Evolutionary conservation across 1,139 yeast species (phyloP), one percentile per base, ranked within the genome.

Genomic region (Candida tropicalis): DNA sequence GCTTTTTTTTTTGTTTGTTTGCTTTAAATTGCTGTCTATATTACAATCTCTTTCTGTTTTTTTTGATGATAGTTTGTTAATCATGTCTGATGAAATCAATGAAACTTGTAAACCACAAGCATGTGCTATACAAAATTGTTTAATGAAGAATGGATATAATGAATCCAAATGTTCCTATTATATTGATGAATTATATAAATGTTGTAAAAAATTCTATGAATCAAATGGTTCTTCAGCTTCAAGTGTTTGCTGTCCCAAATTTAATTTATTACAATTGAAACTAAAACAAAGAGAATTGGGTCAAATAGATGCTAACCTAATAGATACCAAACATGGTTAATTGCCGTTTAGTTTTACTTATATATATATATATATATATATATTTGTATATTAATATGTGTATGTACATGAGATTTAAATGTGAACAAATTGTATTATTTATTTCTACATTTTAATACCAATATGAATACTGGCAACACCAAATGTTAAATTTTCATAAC

Each of bases 391-490:
- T 31, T n/a, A 18, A 31, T 18, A 4, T 31, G 18, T 31, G 11
- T 29, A 29, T 29, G 9, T 28, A 28, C 22, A 27, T 24, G 15
- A n/a, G 10, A 5, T 24, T 15, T 35, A 16, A 18, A 17, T n/a
- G n/a, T 35, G 39, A 28, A 20, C 9, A 11, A 16, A 25, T 18
- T 23, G 11, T 13, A 26, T 5, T 12, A n/a, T 15, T n/a, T 3
- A 17, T 16, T 10, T 16, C 38, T 59, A 73, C 43, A 87, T 75
- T 68, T 93, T 93, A 47, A 93, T 89, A 55, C 99, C 99, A 63
- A 91, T 83, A 61, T 93, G 99, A 51, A 93, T 90, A 41, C 97
- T 90, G 43, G 98, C 97, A 43, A 91, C 87, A 44, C 99, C 99
- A 65, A 88, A 88, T n/a, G 97, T 87, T 59, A 93, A 75, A 66